Conservation (phyloP, 2,329 filamentous ascomycete genomes). For the Exophiala spinifera region DNA sequence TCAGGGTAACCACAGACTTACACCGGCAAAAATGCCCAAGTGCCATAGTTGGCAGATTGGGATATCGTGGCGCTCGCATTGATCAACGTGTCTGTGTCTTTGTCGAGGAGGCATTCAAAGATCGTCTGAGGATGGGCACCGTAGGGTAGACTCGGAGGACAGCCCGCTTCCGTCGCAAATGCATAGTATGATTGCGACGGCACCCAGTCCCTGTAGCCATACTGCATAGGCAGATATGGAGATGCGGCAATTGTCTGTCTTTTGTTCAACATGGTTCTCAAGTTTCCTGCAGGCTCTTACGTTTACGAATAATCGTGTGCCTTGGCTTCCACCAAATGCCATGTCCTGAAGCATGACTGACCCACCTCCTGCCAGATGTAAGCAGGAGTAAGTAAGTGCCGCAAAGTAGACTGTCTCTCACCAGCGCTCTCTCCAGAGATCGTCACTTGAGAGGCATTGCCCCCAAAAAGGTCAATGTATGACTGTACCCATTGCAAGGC, state of each 20-base stretch:
- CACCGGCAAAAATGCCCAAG: slow-evolving; percentile 46
- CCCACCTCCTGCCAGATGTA: not conserved
- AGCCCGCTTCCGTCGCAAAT: slow-evolving; percentile 45
- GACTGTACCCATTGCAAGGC: slow-evolving; percentile 60
- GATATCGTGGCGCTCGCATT: slow-evolving; percentile 38
- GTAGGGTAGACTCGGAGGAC: slow-evolving; percentile 32
- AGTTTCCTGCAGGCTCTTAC: slow-evolving; percentile 23
- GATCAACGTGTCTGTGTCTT: slow-evolving; percentile 38
- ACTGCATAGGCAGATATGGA: slow-evolving; percentile 56
- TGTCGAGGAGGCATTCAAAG: slow-evolving; percentile 44
- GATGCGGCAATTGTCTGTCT: slow-evolving; percentile 39
- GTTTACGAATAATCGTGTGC: slow-evolving; percentile 37
- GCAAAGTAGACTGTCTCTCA: not conserved
- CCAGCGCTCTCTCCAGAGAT: slow-evolving; percentile 53
- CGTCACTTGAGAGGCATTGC: slow-evolving; percentile 50
- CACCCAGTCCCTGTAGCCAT: slow-evolving; percentile 47
- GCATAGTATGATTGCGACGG: slow-evolving; percentile 48
- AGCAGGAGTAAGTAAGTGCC: not conserved
- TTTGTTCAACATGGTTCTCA: not conserved
- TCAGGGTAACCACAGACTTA: not conserved
- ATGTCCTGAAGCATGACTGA: slow-evolving; percentile 51
- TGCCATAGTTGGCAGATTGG: slow-evolving; percentile 37
- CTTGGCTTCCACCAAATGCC: slow-evolving; percentile 46
- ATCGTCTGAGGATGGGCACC: slow-evolving; percentile 33
- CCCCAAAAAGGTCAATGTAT: slow-evolving; percentile 56